phyloP scores from a whole-genome alignment of 805 yeast species.

The Wickerhamiella alocasiicola region DNA sequence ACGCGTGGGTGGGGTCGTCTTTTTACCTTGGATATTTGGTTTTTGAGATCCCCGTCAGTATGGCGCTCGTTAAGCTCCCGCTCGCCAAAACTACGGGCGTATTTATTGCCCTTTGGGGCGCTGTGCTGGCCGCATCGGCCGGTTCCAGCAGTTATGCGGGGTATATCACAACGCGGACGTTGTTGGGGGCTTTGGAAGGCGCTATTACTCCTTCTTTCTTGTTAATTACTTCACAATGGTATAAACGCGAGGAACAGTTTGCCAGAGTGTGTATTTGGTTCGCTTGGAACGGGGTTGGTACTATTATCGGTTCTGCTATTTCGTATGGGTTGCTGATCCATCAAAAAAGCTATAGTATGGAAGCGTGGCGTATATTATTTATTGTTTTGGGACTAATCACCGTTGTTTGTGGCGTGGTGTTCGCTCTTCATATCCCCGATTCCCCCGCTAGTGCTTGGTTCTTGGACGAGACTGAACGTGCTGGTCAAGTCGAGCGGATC shows the following conservation, averaged over 20 bases:
- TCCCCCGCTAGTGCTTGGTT: constrained; percentile 39
- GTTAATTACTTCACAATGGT: too few relatives aligned
- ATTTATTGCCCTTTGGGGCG: constrained; percentile 37
- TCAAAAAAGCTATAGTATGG: constrained; percentile 24
- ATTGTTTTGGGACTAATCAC: constrained; percentile 47
- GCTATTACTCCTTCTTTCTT: constrained; percentile 47
- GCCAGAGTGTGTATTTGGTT: too few relatives aligned
- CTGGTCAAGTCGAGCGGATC: constrained; percentile 40
- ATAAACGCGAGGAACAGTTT: too few relatives aligned
- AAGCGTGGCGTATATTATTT: constrained; percentile 44
- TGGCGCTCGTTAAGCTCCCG: constrained; percentile 42
- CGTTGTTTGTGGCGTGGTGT: constrained; percentile 26
- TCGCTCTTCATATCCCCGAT: constrained; percentile 35
- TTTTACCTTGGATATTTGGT: constrained; percentile 53
- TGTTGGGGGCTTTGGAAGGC: constrained; percentile 41
- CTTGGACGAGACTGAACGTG: constrained; percentile 34
- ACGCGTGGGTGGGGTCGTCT: constrained; percentile 42
- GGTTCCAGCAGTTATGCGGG: constrained; percentile 34
- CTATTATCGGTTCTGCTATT: constrained; percentile 37
- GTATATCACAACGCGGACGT: constrained; percentile 34
- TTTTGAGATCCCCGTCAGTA: constrained; percentile 40
- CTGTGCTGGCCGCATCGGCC: constrained; percentile 34
- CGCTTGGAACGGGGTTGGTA: too few relatives aligned
- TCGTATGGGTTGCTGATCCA: constrained; percentile 33
- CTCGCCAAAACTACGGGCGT: constrained; percentile 39